phyloP scores from a whole-genome alignment of 345 rosid genomes.

The Pugionium cornutum region DNA sequence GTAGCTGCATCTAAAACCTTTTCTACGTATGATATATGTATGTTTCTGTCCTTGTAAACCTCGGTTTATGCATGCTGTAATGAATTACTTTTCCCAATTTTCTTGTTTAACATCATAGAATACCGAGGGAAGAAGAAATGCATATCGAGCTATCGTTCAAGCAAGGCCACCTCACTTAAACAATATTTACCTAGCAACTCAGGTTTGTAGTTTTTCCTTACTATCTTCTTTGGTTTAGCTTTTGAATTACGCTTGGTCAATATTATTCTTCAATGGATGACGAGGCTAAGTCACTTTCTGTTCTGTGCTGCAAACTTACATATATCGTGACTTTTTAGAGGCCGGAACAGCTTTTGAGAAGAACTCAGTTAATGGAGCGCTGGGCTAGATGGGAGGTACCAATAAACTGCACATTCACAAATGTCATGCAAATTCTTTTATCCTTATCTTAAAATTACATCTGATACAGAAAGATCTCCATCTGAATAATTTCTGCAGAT shows the following conservation, averaged over 20 bases:
- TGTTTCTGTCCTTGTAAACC: constrained; percentile 18
- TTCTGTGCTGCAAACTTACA: constrained; percentile 29
- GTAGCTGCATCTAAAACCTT: constrained; percentile 49
- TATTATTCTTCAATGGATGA: constrained; percentile 12
- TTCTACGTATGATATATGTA: constrained; percentile 16
- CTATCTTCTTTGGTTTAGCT: constrained; percentile 17
- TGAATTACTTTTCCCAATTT: constrained; percentile 16
- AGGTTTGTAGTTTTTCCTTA: constrained; percentile 56
- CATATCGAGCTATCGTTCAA: constrained; percentile 93
- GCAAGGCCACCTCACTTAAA: constrained; percentile 83
- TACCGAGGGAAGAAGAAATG: constrained; percentile 84
- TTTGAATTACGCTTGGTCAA: constrained; percentile 26
- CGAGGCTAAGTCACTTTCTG: constrained; percentile 23
- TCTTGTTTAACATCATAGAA: constrained; percentile 47
- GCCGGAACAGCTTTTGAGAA: constrained; percentile 91
- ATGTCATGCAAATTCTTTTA: constrained; percentile 22
- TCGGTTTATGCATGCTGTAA: constrained; percentile 23
- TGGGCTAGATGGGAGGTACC: constrained; percentile 99
- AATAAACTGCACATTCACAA: constrained; percentile 32
- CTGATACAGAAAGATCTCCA: constrained; percentile 22
- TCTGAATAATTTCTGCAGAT: constrained; percentile 60
- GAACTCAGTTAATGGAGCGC: constrained; percentile 95
- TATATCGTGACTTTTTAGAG: constrained; percentile 56
- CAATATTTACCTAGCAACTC: constrained; percentile 91
- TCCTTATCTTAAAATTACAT: constrained; percentile 23